Evolutionary conservation across 495 filamentous ascomycete genomes (phyloP).

Genomic region (Haplographium delicatum): DNA sequence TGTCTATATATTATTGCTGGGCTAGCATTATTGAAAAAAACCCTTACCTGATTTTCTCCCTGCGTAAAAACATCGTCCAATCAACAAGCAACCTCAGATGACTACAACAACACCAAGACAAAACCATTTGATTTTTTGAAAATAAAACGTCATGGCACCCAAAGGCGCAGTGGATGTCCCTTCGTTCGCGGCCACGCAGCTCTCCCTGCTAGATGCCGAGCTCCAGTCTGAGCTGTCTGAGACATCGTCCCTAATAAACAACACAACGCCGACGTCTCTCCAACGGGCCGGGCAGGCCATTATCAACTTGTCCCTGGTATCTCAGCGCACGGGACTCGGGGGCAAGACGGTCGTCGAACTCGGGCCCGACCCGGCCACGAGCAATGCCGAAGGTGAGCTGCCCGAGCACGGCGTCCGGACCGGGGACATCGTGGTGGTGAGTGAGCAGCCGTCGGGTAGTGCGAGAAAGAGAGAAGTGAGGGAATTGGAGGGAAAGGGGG

Average conservation of each 20-base stretch:
- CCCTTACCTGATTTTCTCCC: too few relatives aligned
- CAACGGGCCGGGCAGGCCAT: constrained; percentile 84
- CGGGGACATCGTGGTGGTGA: constrained; percentile 82
- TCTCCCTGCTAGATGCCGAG: constrained; percentile 70
- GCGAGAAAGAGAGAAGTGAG: constrained; percentile 67
- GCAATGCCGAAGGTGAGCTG: constrained; percentile 40
- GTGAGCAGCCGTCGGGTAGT: constrained; percentile 64
- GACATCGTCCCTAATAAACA: constrained; percentile 64
- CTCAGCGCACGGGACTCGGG: constrained; percentile 85
- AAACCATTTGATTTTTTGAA: neutral
- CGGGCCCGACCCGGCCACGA: constrained; percentile 62
- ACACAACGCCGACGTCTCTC: constrained; percentile 65
- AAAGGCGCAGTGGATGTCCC: constrained; percentile 53
- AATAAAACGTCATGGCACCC: constrained; percentile 33
- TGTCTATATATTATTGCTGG: too few relatives aligned
- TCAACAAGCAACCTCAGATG: constrained; percentile 10
- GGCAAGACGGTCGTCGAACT: constrained; percentile 85
- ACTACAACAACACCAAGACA: constrained; percentile 6
- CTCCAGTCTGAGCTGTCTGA: constrained; percentile 72
- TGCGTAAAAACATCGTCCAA: constrained; percentile 7
- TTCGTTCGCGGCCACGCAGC: constrained; percentile 73
- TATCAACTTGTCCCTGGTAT: constrained; percentile 67
- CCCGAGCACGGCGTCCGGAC: constrained; percentile 79
- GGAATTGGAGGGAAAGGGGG: constrained; percentile 58
- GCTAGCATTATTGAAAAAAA: too few relatives aligned